These are phyloP conservation scores for Moringa oleifera DNA, from an alignment of 345 rosid species.

Conservation along the genomic window DNA sequence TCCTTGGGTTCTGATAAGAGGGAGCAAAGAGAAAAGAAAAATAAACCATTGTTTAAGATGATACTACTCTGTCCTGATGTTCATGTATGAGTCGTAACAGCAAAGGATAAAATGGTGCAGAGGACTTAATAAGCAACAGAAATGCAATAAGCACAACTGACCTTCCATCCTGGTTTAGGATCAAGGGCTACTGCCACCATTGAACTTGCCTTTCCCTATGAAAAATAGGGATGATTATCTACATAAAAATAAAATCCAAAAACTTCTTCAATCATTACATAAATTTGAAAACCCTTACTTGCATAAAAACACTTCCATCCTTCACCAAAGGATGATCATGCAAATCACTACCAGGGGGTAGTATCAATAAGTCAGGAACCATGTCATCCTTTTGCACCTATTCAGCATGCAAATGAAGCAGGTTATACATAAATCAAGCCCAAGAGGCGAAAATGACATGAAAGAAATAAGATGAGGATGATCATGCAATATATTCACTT, in stretches of 20 bases:
- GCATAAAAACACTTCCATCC: conserved; percentile 71
- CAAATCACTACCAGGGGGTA: conserved; percentile 81
- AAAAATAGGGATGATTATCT: conserved; percentile 8
- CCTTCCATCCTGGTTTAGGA: conserved; percentile 86
- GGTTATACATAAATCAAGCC: background rate
- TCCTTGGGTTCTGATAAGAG: no score
- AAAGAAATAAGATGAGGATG: background rate
- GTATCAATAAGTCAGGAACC: conserved; percentile 59
- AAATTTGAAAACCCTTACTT: conserved; percentile 33
- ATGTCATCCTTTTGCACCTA: conserved; percentile 77
- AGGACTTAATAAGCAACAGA: background rate
- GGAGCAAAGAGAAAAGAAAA: no score
- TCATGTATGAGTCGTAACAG: no score
- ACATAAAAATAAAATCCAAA: conserved; percentile 1
- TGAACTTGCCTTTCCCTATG: conserved; percentile 91
- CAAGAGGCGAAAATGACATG: background rate
- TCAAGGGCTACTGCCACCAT: conserved; percentile 82
- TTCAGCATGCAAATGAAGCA: no score
- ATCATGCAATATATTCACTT: background rate
- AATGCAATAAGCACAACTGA: conserved; percentile 23
- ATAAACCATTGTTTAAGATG: no score
- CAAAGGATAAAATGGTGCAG: background rate
- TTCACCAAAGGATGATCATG: conserved; percentile 75
- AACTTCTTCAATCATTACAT: background rate
- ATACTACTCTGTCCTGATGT: no score